These are phyloP conservation scores for Irpex rosettiformis DNA, from an alignment of 1,284 basidiomycete genomes.

Conservation along the genomic window DNA sequence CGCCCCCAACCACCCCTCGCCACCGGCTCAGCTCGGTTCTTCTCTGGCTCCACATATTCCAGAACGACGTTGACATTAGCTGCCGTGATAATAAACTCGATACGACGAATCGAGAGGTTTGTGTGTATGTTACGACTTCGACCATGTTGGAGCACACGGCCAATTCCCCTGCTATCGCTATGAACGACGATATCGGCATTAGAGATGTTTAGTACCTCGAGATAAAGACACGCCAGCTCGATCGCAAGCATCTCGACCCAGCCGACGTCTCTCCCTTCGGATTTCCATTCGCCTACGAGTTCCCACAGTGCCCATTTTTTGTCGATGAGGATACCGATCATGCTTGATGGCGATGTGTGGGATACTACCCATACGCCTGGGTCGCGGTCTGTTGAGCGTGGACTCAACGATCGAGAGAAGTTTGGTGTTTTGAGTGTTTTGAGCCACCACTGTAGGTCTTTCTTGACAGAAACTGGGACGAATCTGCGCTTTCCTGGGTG, in stretches of 20 bases:
- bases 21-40: background rate
- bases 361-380: too few relatives aligned
- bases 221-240: constrained; percentile 24
- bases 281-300: constrained; percentile 26
- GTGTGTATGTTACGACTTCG: constrained; percentile 29
- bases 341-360: constrained; percentile 36
- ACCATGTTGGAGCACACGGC: constrained; percentile 32
- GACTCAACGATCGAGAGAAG: background rate
- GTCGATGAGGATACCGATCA: constrained; percentile 33
- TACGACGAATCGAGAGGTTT: constrained; percentile 21
- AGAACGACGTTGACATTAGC: constrained; percentile 22
- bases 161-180: constrained; percentile 38
- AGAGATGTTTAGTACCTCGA: background rate
- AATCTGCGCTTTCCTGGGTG: too few relatives aligned
- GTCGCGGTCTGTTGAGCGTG: background rate
- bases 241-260: constrained; percentile 41
- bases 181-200: constrained; percentile 24
- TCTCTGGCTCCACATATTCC: background rate
- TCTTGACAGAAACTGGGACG: too few relatives aligned
- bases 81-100: constrained; percentile 18
- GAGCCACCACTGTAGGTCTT: background rate
- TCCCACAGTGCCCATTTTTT: constrained; percentile 30
- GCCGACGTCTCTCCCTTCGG: constrained; percentile 28
- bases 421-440: background rate
- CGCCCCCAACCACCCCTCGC: background rate